These are phyloP conservation scores for Neoarthrinium moseri DNA, from an alignment of 2,329 filamentous ascomycete species.

Conservation along the genomic window DNA sequence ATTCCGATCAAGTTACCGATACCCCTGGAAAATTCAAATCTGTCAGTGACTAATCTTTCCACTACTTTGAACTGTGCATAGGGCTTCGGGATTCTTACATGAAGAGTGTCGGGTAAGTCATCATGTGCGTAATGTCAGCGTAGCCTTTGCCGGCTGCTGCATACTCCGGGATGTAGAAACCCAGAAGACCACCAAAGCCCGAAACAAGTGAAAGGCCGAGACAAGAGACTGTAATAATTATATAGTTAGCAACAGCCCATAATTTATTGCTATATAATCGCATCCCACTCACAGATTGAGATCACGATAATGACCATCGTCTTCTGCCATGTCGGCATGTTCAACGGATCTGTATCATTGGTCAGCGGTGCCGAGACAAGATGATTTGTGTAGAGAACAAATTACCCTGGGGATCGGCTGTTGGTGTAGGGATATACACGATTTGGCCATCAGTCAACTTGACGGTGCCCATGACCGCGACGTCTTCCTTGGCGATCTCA, in stretches of 20 bases:
- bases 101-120: slow-evolving; percentile 31
- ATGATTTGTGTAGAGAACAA: neutral
- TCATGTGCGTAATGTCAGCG: slow-evolving; percentile 36
- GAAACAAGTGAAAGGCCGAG: slow-evolving; percentile 36
- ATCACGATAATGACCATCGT: slow-evolving; percentile 22
- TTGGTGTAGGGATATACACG: slow-evolving; percentile 32
- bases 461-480: slow-evolving; percentile 16
- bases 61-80: rapidly evolving
- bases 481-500: too few relatives aligned
- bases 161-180: slow-evolving; percentile 39
- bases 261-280: too few relatives aligned
- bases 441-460: slow-evolving; percentile 28
- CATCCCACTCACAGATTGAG: slow-evolving; percentile 19
- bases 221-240: slow-evolving; percentile 31
- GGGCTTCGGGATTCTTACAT: slow-evolving; percentile 2
- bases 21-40: slow-evolving; percentile 22
- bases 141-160: slow-evolving; percentile 31
- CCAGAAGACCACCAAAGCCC: slow-evolving; percentile 38
- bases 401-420: slow-evolving; percentile 28
- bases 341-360: slow-evolving; percentile 24
- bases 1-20: slow-evolving; percentile 29
- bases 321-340: slow-evolving; percentile 26
- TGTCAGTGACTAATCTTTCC: too few relatives aligned
- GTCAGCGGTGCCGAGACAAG: neutral
- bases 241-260: neutral